phyloP scores from a whole-genome alignment of 164 flowering plant genomes.

The Chimonanthus praecox region DNA sequence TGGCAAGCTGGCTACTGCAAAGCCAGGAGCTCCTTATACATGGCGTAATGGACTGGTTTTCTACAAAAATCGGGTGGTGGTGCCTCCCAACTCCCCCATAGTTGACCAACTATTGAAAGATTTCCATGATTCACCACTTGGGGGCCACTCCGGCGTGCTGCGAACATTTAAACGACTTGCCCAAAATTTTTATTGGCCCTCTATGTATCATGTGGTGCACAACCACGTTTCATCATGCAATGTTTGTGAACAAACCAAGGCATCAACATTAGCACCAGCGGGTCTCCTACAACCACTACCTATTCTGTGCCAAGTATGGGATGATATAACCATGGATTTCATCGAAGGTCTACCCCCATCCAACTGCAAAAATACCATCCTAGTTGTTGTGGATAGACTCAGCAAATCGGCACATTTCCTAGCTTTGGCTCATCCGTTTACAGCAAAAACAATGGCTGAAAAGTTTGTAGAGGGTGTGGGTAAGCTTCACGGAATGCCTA shows the following conservation, averaged over 20 bases:
- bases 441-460: background rate
- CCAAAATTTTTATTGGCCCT: constrained; percentile 6
- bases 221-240: background rate
- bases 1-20: background rate
- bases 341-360: background rate
- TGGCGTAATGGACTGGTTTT: background rate
- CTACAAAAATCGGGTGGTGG: constrained; percentile 4
- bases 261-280: background rate
- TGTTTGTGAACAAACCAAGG: constrained; percentile 1
- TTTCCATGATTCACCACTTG: background rate
- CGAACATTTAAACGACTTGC: background rate
- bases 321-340: constrained; percentile 5
- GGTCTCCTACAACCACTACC: constrained; percentile 3
- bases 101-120: background rate
- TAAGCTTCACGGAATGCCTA: background rate
- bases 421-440: background rate
- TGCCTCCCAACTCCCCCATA: background rate
- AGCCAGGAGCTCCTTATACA: background rate
- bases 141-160: background rate
- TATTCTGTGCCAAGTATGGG: background rate
- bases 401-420: background rate
- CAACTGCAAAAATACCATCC: background rate
- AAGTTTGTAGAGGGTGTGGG: background rate
- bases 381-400: constrained; percentile 1
- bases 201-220: constrained; percentile 1